Base-by-base conservation (phyloP, 2,329 filamentous ascomycete species). In the Fusarium sambucinum region DNA sequence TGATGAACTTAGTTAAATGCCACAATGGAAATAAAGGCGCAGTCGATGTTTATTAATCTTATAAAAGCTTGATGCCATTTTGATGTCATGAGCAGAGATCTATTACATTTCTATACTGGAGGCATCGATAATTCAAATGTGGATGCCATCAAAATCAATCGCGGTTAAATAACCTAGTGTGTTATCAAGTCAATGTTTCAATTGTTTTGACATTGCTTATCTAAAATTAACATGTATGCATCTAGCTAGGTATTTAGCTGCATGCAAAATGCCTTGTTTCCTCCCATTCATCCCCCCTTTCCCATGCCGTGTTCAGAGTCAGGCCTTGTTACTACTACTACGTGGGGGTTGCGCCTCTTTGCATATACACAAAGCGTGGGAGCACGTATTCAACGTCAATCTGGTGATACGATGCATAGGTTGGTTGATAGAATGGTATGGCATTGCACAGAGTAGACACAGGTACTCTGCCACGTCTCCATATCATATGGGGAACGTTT, bases 401-500 rank as follows among this genome's bases (percentile, higher is more conserved):
- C 35, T 33, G n/a, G 47, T 27, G 32, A 38, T 33, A 51, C n/a
- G n/a, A 40, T 38, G 38, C 12, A 11, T 38, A 38, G 35, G n/a
- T 19, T 19, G n/a, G n/a, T 38, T 38, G 33, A 23, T 25, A 19
- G 46, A 51, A n/a, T 40, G 33, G 13, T 17, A 38, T 40, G 33
- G 13, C 23, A 38, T 40, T 51, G 32, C 19, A 40, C 47, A 38
- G 32, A 40, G 35, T 42, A 53, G 42, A 47, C 33, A 29, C 29
- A 44, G 32, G 59, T 65, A 65, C 59, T 55, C 37, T 30, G 16
- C 27, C 32, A 30, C 32, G 37, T 55, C 41, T 35, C 38, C 25
- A 64, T 64, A 37, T 19, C 45, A 8, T 37, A 59, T 23, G 35
- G 40, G 51, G 52, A 42, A 64, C 59, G 42, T 64, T 57, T 63